phyloP scores from a whole-genome alignment of 176 grass and related monocot genomes.

The Oryza coarctata region DNA sequence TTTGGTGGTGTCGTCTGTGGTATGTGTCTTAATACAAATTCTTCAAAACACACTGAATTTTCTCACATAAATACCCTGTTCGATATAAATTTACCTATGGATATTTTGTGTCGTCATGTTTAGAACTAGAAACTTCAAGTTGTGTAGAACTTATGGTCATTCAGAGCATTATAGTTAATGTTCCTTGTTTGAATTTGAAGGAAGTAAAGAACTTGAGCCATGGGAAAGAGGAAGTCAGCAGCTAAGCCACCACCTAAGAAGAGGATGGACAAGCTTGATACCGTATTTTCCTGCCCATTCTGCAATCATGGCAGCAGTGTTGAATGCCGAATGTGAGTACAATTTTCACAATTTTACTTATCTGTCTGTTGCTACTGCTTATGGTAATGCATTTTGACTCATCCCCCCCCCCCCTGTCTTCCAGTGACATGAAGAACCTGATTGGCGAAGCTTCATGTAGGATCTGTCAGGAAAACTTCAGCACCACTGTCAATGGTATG shows the following conservation, averaged over 20 bases:
- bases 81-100: background rate
- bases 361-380: background rate
- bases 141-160: background rate
- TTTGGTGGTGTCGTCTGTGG: background rate
- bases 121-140: background rate
- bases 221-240: conserved; percentile 74
- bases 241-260: conserved; percentile 79
- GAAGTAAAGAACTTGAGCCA: conserved; percentile 38
- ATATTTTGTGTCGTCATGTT: background rate
- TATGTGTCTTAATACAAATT: background rate
- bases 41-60: background rate
- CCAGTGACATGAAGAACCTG: conserved; percentile 86
- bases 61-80: background rate
- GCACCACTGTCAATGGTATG: conserved; percentile 77
- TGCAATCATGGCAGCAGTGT: conserved; percentile 74
- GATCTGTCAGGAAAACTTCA: conserved; percentile 88
- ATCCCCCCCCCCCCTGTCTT: background rate
- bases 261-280: conserved; percentile 82
- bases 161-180: background rate
- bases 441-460: conserved; percentile 78
- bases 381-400: conserved; percentile 13
- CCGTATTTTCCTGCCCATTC: conserved; percentile 70
- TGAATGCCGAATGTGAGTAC: conserved; percentile 70
- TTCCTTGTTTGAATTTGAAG: conserved; percentile 20
- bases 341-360: background rate